These are phyloP conservation scores for Schizophyllum amplum DNA, from an alignment of 1,284 basidiomycete genomes.

Conservation along the genomic window DNA sequence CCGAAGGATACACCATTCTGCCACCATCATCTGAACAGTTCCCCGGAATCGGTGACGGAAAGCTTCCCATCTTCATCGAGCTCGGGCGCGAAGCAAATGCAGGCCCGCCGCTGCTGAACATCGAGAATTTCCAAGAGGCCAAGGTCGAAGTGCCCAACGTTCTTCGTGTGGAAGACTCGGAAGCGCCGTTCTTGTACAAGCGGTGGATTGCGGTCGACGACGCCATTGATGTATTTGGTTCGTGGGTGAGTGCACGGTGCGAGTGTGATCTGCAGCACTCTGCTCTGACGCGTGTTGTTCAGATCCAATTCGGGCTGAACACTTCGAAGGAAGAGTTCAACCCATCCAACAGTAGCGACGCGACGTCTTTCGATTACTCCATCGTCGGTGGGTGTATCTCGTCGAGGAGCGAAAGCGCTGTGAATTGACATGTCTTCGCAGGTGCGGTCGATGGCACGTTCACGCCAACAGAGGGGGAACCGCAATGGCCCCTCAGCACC, in stretches of 20 bases:
- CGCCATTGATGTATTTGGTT: slow-evolving; percentile 1
- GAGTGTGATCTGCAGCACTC: not conserved
- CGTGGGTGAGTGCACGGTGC: not conserved
- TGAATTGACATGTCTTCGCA: not conserved
- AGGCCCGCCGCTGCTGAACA: slow-evolving; percentile 5
- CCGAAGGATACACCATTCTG: slow-evolving; percentile 3
- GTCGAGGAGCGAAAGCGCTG: not conserved
- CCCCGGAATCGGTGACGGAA: not conserved
- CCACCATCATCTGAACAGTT: slow-evolving; percentile 2
- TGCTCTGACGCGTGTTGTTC: not conserved
- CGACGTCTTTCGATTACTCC: slow-evolving; percentile 2
- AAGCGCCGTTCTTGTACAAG: slow-evolving; percentile 5
- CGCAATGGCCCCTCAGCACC: slow-evolving; percentile 1
- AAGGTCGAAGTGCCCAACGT: slow-evolving; percentile 9
- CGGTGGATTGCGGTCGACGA: slow-evolving; percentile 8
- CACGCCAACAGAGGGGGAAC: not conserved
- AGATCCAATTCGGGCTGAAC: slow-evolving; percentile 3
- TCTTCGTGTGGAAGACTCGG: slow-evolving; percentile 1
- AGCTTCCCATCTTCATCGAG: slow-evolving; percentile 6
- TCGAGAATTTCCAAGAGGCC: slow-evolving; percentile 9
- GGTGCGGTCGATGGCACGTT: slow-evolving; percentile 3
- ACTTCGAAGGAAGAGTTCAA: slow-evolving; percentile 1
- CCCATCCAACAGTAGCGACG: slow-evolving; percentile 3
- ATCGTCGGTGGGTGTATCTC: not conserved
- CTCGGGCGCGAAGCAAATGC: slow-evolving; percentile 7